Evolutionary conservation across 192 early-diverging fungal genomes (phyloP), one percentile per base, ranked within the genome.

Genomic region (Pilaira anomala): DNA sequence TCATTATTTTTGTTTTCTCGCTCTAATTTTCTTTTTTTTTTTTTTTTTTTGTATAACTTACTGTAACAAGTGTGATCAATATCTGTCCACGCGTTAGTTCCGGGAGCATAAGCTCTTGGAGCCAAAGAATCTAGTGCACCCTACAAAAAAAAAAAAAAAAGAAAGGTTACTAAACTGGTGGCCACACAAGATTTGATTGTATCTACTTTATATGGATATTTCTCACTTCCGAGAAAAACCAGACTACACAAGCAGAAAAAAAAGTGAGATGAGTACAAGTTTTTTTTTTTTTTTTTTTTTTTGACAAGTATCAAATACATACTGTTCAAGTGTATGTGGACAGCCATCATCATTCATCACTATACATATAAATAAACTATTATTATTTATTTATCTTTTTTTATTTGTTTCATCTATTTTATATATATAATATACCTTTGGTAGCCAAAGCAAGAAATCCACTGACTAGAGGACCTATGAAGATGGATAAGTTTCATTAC

Each of bases 81-180:
- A 62, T 77, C 80, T n/a, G 83, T 85, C 83, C 83, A 85, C 7
- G 83, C 83, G 63, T 85, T 85, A n/a, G 83, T 85, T 22, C 83
- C 81, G 60, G 78, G 69, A n/a, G 83, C 79, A 29, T 80, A 64
- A 46, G 83, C 75, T 24, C 79, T 75, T 66, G 80, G 80, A 14
- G 83, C 83, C 48, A 85, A 70, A 1, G 72, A 70, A 53, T 85
- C 83, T 16, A 85, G 68, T 30, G 83, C 81, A 45, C 83, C 83
- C 76, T 82, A 58, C 19, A 18, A 21, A 16, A 56, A 8, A 11
- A 42, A 42, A 28, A 57, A 13, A 36, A 6, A 22, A 58, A 19
- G 25, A 58, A 25, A 25, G 44, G 44, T 46, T 46, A 36, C 33
- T 36, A 57, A 57, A 54, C 19, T 16, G 16, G 1, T 7, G 7